These are phyloP conservation scores for Leccinellum luteum DNA, from an alignment of 768 basidiomycete genomes.

Conservation along the genomic window DNA sequence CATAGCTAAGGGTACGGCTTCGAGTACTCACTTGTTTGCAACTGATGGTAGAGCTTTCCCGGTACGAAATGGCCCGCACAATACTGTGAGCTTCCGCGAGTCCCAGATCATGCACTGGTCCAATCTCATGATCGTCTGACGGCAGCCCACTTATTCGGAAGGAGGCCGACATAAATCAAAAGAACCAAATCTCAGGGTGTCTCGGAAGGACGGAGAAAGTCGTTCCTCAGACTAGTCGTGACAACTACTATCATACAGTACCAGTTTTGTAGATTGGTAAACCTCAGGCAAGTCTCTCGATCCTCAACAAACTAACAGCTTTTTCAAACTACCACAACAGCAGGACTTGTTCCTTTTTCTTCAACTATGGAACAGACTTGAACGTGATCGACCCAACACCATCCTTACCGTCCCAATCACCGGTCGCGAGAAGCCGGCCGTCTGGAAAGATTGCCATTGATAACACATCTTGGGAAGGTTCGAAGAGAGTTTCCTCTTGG, in stretches of 20 bases:
- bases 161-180: neutral
- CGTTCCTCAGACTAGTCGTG: neutral
- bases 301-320: neutral
- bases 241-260: neutral
- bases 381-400: conserved; percentile 1
- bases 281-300: neutral
- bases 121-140: too few species aligned
- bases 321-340: neutral
- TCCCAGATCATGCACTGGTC: neutral
- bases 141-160: neutral
- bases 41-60: neutral
- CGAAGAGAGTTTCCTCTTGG: neutral
- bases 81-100: neutral
- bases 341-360: neutral
- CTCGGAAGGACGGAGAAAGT: neutral
- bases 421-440: neutral
- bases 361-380: neutral
- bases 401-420: neutral
- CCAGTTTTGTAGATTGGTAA: neutral
- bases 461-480: conserved; percentile 3
- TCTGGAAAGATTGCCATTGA: conserved; percentile 7
- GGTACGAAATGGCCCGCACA: neutral
- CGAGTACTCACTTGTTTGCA: neutral
- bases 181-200: neutral
- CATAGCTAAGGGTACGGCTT: neutral